phyloP scores from a whole-genome alignment of 305 asterid genomes.

The Rubia balearica region DNA sequence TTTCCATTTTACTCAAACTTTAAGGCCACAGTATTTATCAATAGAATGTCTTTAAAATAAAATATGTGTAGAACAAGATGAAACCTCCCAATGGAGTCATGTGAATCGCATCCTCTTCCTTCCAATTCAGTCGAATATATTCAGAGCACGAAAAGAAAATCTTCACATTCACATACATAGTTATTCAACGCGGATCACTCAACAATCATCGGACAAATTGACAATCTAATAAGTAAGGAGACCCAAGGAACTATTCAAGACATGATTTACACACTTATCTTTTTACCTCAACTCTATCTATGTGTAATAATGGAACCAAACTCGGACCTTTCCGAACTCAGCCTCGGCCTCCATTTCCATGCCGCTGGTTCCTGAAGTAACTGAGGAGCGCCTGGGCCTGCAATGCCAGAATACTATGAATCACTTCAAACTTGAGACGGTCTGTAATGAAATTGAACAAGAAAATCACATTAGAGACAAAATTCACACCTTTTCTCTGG shows the following conservation, averaged over 20 bases:
- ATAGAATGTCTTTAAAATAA: too few relatives aligned
- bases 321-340: constrained; percentile 30
- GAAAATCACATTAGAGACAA: not conserved
- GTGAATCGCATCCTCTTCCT: too few relatives aligned
- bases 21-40: too few relatives aligned
- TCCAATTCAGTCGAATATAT: not conserved
- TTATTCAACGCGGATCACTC: constrained; percentile 18
- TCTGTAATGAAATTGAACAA: not conserved
- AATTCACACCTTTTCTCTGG: constrained; percentile 61
- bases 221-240: constrained; percentile 21
- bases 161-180: constrained; percentile 21
- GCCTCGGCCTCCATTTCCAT: constrained; percentile 61
- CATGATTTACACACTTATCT: constrained; percentile 46
- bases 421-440: constrained; percentile 5
- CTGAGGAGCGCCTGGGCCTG: constrained; percentile 85
- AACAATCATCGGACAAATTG: constrained; percentile 15
- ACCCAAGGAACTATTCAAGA: constrained; percentile 25
- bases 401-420: constrained; percentile 17
- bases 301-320: constrained; percentile 17
- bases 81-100: too few relatives aligned
- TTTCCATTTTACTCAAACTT: too few relatives aligned
- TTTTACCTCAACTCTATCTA: constrained; percentile 26
- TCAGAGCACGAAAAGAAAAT: constrained; percentile 1
- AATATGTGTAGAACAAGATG: too few relatives aligned
- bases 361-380: constrained; percentile 78